A percentile compares a stretch with the other conserved stretches of the same genome.
These are phyloP conservation scores for Hortiboletus campestris DNA, from an alignment of 768 basidiomycete genomes.

Conservation along the genomic window DNA sequence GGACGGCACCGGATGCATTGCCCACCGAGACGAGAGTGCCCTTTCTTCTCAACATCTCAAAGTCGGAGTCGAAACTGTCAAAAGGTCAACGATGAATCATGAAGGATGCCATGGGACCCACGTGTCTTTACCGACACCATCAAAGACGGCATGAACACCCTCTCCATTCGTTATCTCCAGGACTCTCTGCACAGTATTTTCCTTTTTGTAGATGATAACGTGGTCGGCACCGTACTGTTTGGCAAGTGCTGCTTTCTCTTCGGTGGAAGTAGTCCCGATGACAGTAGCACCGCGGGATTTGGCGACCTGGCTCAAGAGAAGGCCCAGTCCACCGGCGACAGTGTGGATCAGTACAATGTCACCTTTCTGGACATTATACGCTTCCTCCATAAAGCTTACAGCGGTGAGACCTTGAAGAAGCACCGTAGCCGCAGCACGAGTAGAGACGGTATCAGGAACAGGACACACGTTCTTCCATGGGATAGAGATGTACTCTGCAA, in stretches of 20 bases:
- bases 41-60: constrained; percentile 79
- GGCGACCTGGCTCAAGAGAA: constrained; percentile 65
- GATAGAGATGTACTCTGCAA: constrained; percentile 70
- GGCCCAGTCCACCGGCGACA: constrained; percentile 85
- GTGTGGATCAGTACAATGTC: constrained; percentile 87
- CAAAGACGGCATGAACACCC: constrained; percentile 85
- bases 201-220: constrained; percentile 77
- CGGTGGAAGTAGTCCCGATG: constrained; percentile 89
- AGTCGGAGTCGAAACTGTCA: constrained; percentile 70
- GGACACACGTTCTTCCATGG: constrained; percentile 61
- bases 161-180: constrained; percentile 73
- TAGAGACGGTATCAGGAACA: constrained; percentile 62
- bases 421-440: constrained; percentile 62
- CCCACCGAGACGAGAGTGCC: constrained; percentile 90
- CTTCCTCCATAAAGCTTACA: constrained; percentile 74
- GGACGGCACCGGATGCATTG: constrained; percentile 85
- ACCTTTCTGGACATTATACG: constrained; percentile 77
- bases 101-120: constrained; percentile 38
- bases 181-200: constrained; percentile 72
- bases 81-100: constrained; percentile 4
- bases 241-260: constrained; percentile 80
- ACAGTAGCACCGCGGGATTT: constrained; percentile 79
- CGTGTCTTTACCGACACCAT: constrained; percentile 98
- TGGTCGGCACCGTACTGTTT: constrained; percentile 79
- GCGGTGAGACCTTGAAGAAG: constrained; percentile 79